Conservation (phyloP, 1,284 basidiomycete genomes). For the Ceratobasidium papillatum region DNA sequence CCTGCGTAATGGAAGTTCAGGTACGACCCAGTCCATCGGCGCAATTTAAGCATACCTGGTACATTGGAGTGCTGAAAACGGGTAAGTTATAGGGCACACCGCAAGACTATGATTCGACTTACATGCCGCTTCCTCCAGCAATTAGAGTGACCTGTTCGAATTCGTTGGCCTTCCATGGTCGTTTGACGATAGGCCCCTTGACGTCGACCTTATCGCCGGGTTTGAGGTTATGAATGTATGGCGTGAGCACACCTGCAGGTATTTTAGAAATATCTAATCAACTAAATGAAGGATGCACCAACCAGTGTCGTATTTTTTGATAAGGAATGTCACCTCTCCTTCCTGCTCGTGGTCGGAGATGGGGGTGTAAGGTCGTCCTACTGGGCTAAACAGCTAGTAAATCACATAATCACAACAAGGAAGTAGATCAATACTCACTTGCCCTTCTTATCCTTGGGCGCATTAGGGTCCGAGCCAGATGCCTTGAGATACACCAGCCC, state of each 20-base stretch:
- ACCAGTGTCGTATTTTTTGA: slow-evolving; percentile 87
- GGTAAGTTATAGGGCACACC: background rate
- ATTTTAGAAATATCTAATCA: background rate
- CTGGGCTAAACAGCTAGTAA: slow-evolving; percentile 78
- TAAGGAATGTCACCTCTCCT: slow-evolving; percentile 81
- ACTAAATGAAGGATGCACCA: slow-evolving; percentile 62
- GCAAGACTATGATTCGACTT: slow-evolving; percentile 47
- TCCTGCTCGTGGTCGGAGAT: slow-evolving; percentile 75
- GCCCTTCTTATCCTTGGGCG: slow-evolving; percentile 56
- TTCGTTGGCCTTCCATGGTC: slow-evolving; percentile 82
- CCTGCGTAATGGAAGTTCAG: slow-evolving; percentile 50
- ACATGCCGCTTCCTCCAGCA: slow-evolving; percentile 90
- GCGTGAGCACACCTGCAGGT: slow-evolving; percentile 48
- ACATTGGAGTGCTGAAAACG: slow-evolving; percentile 56
- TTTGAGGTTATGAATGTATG: slow-evolving; percentile 75
- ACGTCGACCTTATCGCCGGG: slow-evolving; percentile 84
- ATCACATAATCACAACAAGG: slow-evolving; percentile 54
- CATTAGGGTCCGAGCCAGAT: slow-evolving; percentile 63
- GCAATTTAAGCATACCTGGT: slow-evolving; percentile 50
- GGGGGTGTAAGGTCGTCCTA: slow-evolving; percentile 89
- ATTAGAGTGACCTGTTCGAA: slow-evolving; percentile 89
- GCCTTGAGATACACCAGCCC: slow-evolving; percentile 71
- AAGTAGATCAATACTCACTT: slow-evolving; percentile 56
- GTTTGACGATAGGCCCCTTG: slow-evolving; percentile 91
- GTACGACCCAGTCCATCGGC: background rate